A percentile compares a stretch with the other conserved stretches of the same genome.
Evolutionary conservation across 495 filamentous ascomycete genomes (phyloP).

Genomic region (Penicillium manginii): DNA sequence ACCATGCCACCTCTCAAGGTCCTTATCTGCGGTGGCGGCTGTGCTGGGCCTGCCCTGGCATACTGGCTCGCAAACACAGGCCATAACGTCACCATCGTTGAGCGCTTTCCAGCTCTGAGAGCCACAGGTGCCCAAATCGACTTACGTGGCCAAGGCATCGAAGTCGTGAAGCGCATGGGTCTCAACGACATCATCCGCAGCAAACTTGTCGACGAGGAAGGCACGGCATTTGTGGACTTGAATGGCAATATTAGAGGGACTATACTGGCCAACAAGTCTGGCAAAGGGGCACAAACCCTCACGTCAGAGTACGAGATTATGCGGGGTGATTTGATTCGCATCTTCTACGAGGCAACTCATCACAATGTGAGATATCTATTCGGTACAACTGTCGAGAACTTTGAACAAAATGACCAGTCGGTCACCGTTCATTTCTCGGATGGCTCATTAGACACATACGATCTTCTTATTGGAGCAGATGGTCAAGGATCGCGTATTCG

Average conservation of each 20-base stretch:
- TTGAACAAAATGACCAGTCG: constrained; percentile 30
- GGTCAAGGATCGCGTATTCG: constrained; percentile 51
- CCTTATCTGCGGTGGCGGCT: constrained; percentile 27
- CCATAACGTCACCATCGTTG: constrained; percentile 44
- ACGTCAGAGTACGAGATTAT: constrained; percentile 54
- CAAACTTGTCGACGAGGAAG: constrained; percentile 38
- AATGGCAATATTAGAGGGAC: constrained; percentile 25
- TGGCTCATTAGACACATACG: constrained; percentile 41
- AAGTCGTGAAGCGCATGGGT: constrained; percentile 45
- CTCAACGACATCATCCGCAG: constrained; percentile 35
- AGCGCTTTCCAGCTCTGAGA: constrained; percentile 41
- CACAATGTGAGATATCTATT: constrained; percentile 44
- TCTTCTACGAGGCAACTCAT: constrained; percentile 43
- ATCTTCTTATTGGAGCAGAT: constrained; percentile 55
- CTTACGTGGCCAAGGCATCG: constrained; percentile 41
- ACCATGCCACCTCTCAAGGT: constrained; percentile 31
- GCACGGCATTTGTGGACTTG: constrained; percentile 38
- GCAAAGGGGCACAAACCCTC: constrained; percentile 35
- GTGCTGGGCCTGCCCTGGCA: constrained; percentile 47
- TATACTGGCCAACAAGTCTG: constrained; percentile 37
- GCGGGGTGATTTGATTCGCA: constrained; percentile 44
- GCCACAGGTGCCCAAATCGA: constrained; percentile 46
- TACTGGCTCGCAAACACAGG: constrained; percentile 39
- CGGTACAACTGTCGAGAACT: constrained; percentile 29
- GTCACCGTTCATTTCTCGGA: constrained; percentile 44